Conservation (phyloP, 2,329 filamentous ascomycete genomes). For the Pseudocercospora musae region DNA sequence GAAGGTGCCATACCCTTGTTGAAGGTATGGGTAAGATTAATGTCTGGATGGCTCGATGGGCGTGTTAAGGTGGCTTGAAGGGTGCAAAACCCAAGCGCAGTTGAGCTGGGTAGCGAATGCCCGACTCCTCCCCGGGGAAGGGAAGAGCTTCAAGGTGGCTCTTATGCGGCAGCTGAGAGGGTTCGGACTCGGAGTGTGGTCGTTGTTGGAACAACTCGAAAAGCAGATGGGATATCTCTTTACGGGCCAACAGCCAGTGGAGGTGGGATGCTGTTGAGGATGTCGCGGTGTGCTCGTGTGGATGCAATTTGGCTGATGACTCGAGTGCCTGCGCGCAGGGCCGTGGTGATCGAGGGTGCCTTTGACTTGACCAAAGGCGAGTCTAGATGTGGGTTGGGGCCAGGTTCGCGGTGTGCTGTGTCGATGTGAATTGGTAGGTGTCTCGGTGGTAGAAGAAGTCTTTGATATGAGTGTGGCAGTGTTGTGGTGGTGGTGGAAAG, state of each 20-base stretch:
- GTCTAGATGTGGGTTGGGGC: slow-evolving; percentile 14
- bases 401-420: slow-evolving; percentile 10
- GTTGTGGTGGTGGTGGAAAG: not conserved
- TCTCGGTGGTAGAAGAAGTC: not conserved
- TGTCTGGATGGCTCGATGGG: slow-evolving; percentile 31
- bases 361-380: slow-evolving; percentile 41
- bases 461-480: not conserved
- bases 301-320: slow-evolving; percentile 49
- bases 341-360: slow-evolving; percentile 43
- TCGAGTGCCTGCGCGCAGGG: slow-evolving; percentile 40
- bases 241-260: slow-evolving; percentile 28
- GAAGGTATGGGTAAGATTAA: slow-evolving; percentile 13
- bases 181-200: slow-evolving; percentile 41
- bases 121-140: slow-evolving; percentile 97
- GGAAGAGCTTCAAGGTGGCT: slow-evolving; percentile 97
- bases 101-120: slow-evolving; percentile 69
- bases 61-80: slow-evolving; percentile 91
- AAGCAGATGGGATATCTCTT: slow-evolving; percentile 42
- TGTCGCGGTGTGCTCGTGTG: slow-evolving; percentile 45
- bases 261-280: slow-evolving; percentile 49
- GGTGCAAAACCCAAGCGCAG: slow-evolving; percentile 85
- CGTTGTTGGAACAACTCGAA: slow-evolving; percentile 42
- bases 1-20: slow-evolving; percentile 68
- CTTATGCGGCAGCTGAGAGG: slow-evolving; percentile 99
- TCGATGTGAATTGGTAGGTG: slow-evolving; percentile 1